Conservation (phyloP, 306 rosid species). For the Amphicarpaea edgeworthii region DNA sequence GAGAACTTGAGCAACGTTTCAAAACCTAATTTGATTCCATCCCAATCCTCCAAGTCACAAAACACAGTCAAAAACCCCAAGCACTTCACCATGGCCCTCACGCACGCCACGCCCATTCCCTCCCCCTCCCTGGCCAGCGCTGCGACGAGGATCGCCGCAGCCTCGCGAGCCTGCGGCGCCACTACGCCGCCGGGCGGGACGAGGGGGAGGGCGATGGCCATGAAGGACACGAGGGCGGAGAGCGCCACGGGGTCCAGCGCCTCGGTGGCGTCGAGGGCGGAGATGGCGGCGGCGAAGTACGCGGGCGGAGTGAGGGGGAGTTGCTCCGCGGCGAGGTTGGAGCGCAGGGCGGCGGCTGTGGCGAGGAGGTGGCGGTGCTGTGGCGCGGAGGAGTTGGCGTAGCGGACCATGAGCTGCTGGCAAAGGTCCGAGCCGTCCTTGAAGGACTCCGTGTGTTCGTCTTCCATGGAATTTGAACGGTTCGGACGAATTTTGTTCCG, state of each 20-base stretch:
- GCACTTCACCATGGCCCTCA: conserved; percentile 81
- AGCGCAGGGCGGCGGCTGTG: conserved; percentile 80
- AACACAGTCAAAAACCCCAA: conserved; percentile 77
- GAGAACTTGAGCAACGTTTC: conserved; percentile 75
- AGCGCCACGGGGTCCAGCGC: conserved; percentile 65
- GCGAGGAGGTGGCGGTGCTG: conserved; percentile 94
- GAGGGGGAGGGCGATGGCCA: conserved; percentile 69
- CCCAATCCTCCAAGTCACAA: conserved; percentile 88
- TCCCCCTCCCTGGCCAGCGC: conserved; percentile 57
- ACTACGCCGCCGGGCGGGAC: conserved; percentile 55
- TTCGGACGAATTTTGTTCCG: background rate
- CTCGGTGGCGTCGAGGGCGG: conserved; percentile 55
- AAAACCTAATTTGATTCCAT: conserved; percentile 68
- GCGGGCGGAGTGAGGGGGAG: conserved; percentile 77
- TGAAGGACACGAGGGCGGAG: conserved; percentile 73
- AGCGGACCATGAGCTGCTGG: conserved; percentile 91
- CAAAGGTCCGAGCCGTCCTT: conserved; percentile 69
- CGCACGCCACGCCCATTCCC: conserved; percentile 60
- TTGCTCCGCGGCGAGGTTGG: conserved; percentile 70
- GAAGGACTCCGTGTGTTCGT: conserved; percentile 52
- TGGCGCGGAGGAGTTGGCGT: conserved; percentile 78
- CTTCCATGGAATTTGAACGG: conserved; percentile 56
- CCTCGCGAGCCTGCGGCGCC: conserved; percentile 60
- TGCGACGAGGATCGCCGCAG: conserved; percentile 52
- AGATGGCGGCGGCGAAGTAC: conserved; percentile 76